phyloP scores from a whole-genome alignment of 208 protist species.

The Leishmania tropica region DNA sequence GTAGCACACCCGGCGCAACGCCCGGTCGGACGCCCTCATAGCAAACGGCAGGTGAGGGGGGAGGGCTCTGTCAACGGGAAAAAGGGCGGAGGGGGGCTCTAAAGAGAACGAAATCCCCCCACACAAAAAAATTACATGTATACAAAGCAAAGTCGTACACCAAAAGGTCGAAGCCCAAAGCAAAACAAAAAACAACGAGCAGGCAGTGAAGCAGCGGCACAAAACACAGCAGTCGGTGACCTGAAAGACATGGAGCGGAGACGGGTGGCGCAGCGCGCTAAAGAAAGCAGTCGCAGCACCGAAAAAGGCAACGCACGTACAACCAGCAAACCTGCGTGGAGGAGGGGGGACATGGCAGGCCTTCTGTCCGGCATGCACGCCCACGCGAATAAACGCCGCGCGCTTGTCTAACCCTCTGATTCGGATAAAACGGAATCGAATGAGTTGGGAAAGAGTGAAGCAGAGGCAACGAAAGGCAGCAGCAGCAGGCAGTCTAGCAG shows the following conservation, averaged over 20 bases:
- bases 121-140: too few relatives aligned
- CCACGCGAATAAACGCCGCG: too few relatives aligned
- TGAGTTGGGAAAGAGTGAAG: background rate
- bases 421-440: background rate
- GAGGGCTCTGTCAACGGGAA: too few relatives aligned
- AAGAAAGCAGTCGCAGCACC: background rate
- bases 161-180: background rate
- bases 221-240: background rate
- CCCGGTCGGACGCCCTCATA: background rate
- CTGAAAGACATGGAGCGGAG: too few relatives aligned
- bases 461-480: background rate
- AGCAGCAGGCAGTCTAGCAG: background rate
- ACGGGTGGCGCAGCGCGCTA: background rate
- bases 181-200: background rate
- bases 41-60: background rate
- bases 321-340: background rate
- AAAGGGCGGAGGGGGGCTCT: too few relatives aligned
- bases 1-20: background rate
- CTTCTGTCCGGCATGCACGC: background rate
- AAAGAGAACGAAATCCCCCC: too few relatives aligned
- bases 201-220: background rate
- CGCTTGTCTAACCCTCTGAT: background rate
- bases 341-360: background rate
- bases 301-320: background rate
- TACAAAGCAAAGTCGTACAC: too few relatives aligned